Evolutionary conservation across 2,329 filamentous ascomycete species (phyloP), one percentile per base, ranked within the genome.

Genomic region (Colletotrichum lupini): DNA sequence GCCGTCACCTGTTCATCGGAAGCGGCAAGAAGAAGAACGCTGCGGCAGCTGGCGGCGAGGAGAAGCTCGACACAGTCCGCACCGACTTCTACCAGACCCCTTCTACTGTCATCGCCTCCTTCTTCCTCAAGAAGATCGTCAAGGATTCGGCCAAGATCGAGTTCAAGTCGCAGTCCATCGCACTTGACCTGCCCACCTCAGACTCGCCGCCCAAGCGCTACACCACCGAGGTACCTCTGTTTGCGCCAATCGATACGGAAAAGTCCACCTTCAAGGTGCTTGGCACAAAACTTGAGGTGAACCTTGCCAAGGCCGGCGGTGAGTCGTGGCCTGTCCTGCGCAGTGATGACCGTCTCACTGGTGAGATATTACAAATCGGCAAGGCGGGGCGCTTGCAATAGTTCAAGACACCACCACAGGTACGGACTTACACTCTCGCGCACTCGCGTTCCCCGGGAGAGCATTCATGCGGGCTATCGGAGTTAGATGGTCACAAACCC

Each of bases 61-160:
- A 97, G 84, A 87, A 93, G 78, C 83, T 97, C 53, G 91, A 95
- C 56, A 92, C 90, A 4, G 93, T 98, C 75, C 93, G 93, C 74
- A 91, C 93, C 80, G 97, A 99, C 83, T 99, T 96, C 84, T 99
- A 99, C 85, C 97, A 99, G 83, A 98, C 97, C 1, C 87, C 93
- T 2, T 90, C 90, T 14, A 92, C 91, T 16, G 94, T 98, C 70
- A 98, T 97, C 76, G 95, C 94, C 2, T 97, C 94, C 9, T 93
- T 98, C 77, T 99, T 97, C 85, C 88, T 98, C 67, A 99, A 98
- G 87, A 98, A 98, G 86, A 98, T 99, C 78, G 91, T 95, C 84
- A 97, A 96, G 84, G 89, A 92, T 28, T 89, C 86, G 30, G 93
- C 95, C 64, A 92, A 89, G 76, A 89, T 98, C 58, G 86, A 89